Evolutionary conservation across 768 basidiomycete genomes (phyloP).

Genomic region (Tricholoma hemisulphureum): DNA sequence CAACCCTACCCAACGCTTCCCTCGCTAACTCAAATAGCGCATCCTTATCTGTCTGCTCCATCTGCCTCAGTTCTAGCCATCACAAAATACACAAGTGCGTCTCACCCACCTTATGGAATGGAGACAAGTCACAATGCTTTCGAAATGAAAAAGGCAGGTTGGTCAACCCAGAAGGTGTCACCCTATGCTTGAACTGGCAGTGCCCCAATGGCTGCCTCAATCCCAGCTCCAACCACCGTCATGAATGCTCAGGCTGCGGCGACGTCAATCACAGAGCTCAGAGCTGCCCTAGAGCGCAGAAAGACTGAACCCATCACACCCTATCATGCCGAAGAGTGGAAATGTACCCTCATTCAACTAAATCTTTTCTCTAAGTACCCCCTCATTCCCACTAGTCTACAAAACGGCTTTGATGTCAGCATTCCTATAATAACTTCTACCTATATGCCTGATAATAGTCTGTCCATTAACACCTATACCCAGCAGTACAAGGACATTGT

Average conservation of each 20-base stretch:
- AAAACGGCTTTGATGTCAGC: conserved; percentile 32
- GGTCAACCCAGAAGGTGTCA: not conserved
- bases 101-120: conserved; percentile 21
- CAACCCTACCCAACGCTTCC: too few species aligned
- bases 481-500: conserved; percentile 19
- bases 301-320: conserved; percentile 30
- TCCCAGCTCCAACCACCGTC: conserved; percentile 22
- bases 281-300: conserved; percentile 35
- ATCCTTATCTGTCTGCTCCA: conserved; percentile 23
- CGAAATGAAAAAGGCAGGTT: conserved; percentile 22
- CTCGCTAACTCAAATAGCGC: too few species aligned
- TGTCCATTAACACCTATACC: conserved; percentile 11
- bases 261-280: conserved; percentile 36
- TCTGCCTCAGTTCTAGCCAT: conserved; percentile 31
- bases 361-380: conserved; percentile 10
- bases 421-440: conserved; percentile 29
- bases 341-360: conserved; percentile 9
- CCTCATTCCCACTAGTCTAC: conserved; percentile 20
- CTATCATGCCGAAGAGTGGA: conserved; percentile 32
- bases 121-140: conserved; percentile 10
- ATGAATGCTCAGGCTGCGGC: conserved; percentile 45
- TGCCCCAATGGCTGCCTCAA: conserved; percentile 20
- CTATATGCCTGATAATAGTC: conserved; percentile 30
- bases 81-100: conserved; percentile 4
- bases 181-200: conserved; percentile 38